phyloP scores from a whole-genome alignment of 2,329 filamentous ascomycete species.

The Aspergillus carbonarius region DNA sequence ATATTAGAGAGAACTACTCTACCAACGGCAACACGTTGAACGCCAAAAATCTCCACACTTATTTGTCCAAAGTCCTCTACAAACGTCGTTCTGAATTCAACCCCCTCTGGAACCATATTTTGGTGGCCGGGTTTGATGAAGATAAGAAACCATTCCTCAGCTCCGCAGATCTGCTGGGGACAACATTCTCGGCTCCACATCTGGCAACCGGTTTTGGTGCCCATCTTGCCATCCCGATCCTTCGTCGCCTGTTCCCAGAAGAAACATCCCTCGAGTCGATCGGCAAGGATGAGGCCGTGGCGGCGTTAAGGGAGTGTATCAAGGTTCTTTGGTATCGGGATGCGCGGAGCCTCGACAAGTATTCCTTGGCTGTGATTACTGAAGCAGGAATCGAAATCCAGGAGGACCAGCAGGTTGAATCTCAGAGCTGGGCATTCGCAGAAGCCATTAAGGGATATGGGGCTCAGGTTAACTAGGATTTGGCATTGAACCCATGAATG shows the following conservation, averaged over 20 bases:
- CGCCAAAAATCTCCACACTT: constrained; percentile 94
- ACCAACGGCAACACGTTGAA: constrained; percentile 61
- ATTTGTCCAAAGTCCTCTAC: constrained; percentile 95
- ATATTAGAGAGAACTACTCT: constrained; percentile 85
- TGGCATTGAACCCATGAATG: constrained; percentile 32
- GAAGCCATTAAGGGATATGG: constrained; percentile 94
- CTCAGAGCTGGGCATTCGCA: constrained; percentile 97
- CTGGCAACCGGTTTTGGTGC: constrained; percentile 92
- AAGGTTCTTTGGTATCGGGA: constrained; percentile 98
- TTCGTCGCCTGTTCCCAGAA: constrained; percentile 79
- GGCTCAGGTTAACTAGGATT: constrained; percentile 63
- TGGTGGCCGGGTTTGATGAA: constrained; percentile 85
- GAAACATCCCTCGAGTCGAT: constrained; percentile 73
- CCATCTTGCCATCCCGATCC: constrained; percentile 87
- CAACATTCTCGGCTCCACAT: constrained; percentile 82
- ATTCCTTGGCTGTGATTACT: constrained; percentile 86
- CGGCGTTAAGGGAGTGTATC: constrained; percentile 88
- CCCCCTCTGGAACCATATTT: constrained; percentile 93
- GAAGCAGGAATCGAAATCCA: constrained; percentile 84
- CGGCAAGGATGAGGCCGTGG: constrained; percentile 73
- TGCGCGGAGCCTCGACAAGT: constrained; percentile 85
- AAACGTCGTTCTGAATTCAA: constrained; percentile 92
- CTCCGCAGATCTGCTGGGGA: constrained; percentile 86
- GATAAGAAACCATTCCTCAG: constrained; percentile 83
- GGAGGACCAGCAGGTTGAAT: constrained; percentile 83